Base-by-base conservation (phyloP, 352 stramenopile species). In the Phytopythium mirpurense region DNA sequence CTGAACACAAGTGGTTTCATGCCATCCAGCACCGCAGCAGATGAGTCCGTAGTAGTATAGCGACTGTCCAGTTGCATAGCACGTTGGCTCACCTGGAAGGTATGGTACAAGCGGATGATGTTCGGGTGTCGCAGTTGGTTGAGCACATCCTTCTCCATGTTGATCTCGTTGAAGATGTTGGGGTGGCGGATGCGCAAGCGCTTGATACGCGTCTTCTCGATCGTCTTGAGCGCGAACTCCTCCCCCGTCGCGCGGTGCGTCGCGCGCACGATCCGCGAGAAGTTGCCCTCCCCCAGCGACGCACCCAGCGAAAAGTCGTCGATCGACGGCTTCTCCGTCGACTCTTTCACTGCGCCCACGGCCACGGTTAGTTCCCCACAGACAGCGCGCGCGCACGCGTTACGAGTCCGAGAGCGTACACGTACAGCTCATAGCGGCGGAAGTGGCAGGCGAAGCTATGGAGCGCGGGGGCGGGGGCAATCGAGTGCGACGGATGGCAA, bases 151-250 rank as follows among this genome's bases (percentile, higher is more conserved):
- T 97, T 95, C 76, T 99, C 96, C 96, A 99, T 99, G 45, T 95
- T 78, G 62, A 99, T 98, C 74, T 99, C 96, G 71, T 99, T 99
- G 68, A 96, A 95, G 12, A 99, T 96, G 67, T 99, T 99, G 37
- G 90, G 89, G 72, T 99, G 96, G 56, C 97, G 90, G 37, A 91
- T 66, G 58, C 83, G 83, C 48, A 96, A 66, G 5, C 86, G 75
- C 56, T 92, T 91, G 36, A 96, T 80, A 53, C 85, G 79, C 59
- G 87, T 68, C 65, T 96, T 96, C 58, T 97, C 87, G 58, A 98
- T 96, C 37, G 98, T 83, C 71, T 99, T 99, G 29, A 99, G 72
- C 2, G 96, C 96, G 73, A 98, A 99, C 23, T 54, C 57, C 68
- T 98, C 90, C 29, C 75, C 60, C 8, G 93, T 98, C 0, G 77